Percentiles rank a stretch among this genome's conserved stretches.
These are phyloP conservation scores for Colletotrichum scovillei DNA, from an alignment of 2,329 filamentous ascomycete species.

Conservation along the genomic window DNA sequence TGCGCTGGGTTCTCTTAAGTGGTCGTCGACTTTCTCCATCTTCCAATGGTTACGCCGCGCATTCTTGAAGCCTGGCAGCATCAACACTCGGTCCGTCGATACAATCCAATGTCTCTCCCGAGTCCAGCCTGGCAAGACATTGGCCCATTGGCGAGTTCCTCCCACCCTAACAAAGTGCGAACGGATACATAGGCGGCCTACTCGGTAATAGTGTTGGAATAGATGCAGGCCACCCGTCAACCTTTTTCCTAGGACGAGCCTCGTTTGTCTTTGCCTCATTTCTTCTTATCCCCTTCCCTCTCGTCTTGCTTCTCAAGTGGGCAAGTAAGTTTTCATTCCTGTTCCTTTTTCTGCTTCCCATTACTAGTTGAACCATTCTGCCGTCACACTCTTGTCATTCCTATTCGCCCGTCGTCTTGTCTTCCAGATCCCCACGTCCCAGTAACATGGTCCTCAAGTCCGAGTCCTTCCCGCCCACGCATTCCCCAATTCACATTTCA, in stretches of 20 bases:
- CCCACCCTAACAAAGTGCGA: background rate
- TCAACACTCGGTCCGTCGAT: background rate
- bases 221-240: background rate
- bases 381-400: background rate
- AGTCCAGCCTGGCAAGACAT: slow-evolving; percentile 27
- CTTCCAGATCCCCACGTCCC: background rate
- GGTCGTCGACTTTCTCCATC: background rate
- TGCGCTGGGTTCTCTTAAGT: no score
- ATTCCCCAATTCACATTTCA: background rate
- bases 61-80: background rate
- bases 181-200: background rate
- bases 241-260: background rate
- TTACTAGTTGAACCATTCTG: slow-evolving; percentile 1
- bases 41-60: background rate
- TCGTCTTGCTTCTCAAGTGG: background rate
- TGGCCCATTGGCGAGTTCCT: slow-evolving; percentile 13
- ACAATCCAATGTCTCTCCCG: slow-evolving; percentile 14
- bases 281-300: background rate
- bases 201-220: background rate
- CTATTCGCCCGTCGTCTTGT: background rate
- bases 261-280: slow-evolving; percentile 7
- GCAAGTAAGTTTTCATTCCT: slow-evolving; percentile 6
- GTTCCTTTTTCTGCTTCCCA: slow-evolving; percentile 15
- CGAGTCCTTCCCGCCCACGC: background rate
- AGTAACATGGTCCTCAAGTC: background rate